Evolutionary conservation across 345 rosid species (phyloP).

Genomic region (Kandelia obovata): DNA sequence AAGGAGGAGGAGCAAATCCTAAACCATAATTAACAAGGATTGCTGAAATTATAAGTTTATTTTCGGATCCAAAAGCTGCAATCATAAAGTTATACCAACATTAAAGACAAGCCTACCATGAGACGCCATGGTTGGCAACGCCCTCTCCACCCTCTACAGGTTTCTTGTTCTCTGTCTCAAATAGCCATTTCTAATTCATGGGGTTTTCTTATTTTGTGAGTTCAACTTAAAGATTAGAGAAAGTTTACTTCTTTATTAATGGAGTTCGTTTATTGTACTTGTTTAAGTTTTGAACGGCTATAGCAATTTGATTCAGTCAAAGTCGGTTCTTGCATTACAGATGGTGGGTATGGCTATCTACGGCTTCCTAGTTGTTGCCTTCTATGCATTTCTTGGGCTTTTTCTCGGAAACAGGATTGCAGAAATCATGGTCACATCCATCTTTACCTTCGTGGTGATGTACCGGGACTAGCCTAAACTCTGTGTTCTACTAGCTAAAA

Average conservation of each 20-base stretch:
- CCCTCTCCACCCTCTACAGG: conserved; percentile 90
- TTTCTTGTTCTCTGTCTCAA: background rate
- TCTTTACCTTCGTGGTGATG: conserved; percentile 71
- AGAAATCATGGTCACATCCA: conserved; percentile 52
- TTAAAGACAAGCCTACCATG: conserved; percentile 10
- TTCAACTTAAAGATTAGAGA: too few relatives aligned
- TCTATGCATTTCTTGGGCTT: conserved; percentile 78
- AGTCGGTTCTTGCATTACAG: conserved; percentile 36
- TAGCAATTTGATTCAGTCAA: background rate
- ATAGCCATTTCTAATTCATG: background rate
- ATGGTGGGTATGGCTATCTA: conserved; percentile 76
- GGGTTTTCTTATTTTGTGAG: background rate
- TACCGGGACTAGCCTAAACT: background rate
- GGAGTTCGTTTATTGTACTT: too few relatives aligned
- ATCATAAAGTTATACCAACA: background rate
- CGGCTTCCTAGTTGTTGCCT: conserved; percentile 58
- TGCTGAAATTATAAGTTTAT: background rate
- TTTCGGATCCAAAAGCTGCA: conserved; percentile 4
- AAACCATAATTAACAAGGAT: conserved; percentile 4
- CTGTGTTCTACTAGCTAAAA: background rate
- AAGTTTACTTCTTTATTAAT: too few relatives aligned
- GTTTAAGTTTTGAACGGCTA: too few relatives aligned
- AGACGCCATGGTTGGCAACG: conserved; percentile 98
- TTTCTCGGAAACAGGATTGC: conserved; percentile 76
- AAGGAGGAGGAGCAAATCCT: background rate